phyloP scores from a whole-genome alignment of 345 rosid species.

The Euphorbia peplus region DNA sequence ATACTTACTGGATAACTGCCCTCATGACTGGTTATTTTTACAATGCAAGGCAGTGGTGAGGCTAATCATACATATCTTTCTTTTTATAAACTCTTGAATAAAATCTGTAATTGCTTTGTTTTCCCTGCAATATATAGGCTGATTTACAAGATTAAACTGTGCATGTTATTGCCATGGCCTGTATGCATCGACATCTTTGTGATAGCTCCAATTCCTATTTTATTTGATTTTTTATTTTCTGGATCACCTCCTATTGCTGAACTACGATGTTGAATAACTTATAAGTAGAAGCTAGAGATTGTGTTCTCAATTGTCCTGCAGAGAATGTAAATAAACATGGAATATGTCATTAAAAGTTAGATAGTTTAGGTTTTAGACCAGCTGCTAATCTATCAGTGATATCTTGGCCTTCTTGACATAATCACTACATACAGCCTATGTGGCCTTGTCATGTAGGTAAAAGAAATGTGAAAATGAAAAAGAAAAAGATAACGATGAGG shows the following conservation, averaged over 20 bases:
- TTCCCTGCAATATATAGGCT: not conserved
- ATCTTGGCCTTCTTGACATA: not conserved
- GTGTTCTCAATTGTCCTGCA: not conserved
- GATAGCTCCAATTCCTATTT: not conserved
- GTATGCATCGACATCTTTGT: not conserved
- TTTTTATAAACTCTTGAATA: conserved; percentile 3
- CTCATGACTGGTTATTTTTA: conserved; percentile 97
- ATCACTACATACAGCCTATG: no score
- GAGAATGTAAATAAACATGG: not conserved
- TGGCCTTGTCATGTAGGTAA: no score
- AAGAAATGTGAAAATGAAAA: no score
- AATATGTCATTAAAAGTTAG: not conserved
- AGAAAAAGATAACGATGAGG: no score
- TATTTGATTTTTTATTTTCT: not conserved
- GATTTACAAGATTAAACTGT: not conserved
- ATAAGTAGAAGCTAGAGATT: not conserved
- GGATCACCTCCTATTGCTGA: not conserved
- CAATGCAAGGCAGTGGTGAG: conserved; percentile 99
- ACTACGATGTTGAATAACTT: not conserved
- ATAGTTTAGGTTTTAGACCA: not conserved
- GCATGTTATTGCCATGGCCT: no score
- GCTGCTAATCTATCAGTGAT: not conserved
- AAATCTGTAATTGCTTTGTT: not conserved
- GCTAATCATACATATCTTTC: conserved; percentile 7
- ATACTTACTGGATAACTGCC: conserved; percentile 84